Evolutionary conservation across 495 filamentous ascomycete species (phyloP).

Genomic region (Penicillium lividum): DNA sequence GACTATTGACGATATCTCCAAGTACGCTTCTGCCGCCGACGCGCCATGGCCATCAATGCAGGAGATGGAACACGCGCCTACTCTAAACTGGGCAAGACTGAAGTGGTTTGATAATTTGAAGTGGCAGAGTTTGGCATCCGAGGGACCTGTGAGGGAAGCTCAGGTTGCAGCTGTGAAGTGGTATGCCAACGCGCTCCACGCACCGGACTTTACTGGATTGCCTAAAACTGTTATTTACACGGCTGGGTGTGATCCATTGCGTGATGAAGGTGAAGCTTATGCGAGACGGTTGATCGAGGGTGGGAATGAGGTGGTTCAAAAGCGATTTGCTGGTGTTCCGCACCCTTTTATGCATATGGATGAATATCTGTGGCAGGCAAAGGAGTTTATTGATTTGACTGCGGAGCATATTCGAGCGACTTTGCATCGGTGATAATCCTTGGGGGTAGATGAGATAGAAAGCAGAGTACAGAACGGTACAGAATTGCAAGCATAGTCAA

Average conservation of each 20-base stretch:
- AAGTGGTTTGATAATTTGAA: slow-evolving; percentile 46
- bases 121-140: slow-evolving; percentile 24
- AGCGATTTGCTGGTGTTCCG: slow-evolving; percentile 47
- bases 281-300: slow-evolving; percentile 45
- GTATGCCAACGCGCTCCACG: slow-evolving; percentile 36
- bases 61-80: slow-evolving; percentile 44
- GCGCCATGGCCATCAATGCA: slow-evolving; percentile 49
- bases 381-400: slow-evolving; percentile 30
- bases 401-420: slow-evolving; percentile 27
- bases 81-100: slow-evolving; percentile 49
- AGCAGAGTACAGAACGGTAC: too few relatives aligned
- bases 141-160: slow-evolving; percentile 4
- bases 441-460: too few relatives aligned
- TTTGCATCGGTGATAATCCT: slow-evolving; percentile 10
- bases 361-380: slow-evolving; percentile 33
- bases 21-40: slow-evolving; percentile 40
- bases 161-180: slow-evolving; percentile 25
- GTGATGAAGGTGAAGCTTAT: slow-evolving; percentile 57
- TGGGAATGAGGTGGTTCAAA: slow-evolving; percentile 48
- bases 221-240: slow-evolving; percentile 51
- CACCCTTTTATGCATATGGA: slow-evolving; percentile 53
- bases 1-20: slow-evolving; percentile 37
- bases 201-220: slow-evolving; percentile 42
- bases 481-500: too few relatives aligned
- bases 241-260: slow-evolving; percentile 48